Evolutionary conservation across 495 filamentous ascomycete genomes (phyloP), one percentile per base, ranked within the genome.

Genomic region (Pseudotulostoma volvatum): DNA sequence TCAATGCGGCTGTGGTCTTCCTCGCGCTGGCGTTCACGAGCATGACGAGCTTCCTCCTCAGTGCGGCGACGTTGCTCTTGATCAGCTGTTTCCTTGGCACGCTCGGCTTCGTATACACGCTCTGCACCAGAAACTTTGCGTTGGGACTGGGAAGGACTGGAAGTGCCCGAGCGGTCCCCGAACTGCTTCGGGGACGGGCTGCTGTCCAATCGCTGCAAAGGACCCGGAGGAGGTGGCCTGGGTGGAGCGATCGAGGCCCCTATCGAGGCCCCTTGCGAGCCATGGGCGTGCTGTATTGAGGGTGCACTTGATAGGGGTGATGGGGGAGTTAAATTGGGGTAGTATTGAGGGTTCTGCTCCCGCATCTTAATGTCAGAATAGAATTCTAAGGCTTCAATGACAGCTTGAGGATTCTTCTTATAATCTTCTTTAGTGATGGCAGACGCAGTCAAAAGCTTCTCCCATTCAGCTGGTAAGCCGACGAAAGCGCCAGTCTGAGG

Each of bases 381-480:
- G 60, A 97, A 97, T 53, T 94, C 82, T 19, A 97, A 67, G 23
- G 93, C 92, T 55, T 97, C 90, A 38, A 96, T 85, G 14, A 97
- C 90, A 15, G 88, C 92, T 57, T 95, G 82, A n/a, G 90, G 90
- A 47, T 96, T 94, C 52, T 87, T 84, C 60, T 88, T 79, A 60
- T 94, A 93, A 56, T 97, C 90, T 48, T 95, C 90, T 59, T 92
- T 90, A 18, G 90, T 94, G 48, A 97, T 92, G 20, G 90, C 90
- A 2, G 90, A 96, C 8, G 84, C 81, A 39, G 84, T 95, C 47
- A 97, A 66, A 21, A 97, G 68, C 55, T 87, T 86, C 44, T 90
- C 90, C 90, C 90, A 97, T 66, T 96, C 92, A 16, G 82, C 75
- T 2, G 90, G 90, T 38, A 97, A 59, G 14, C 92, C 90, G 14